Evolutionary conservation across 306 rosid genomes (phyloP).

Genomic region (Fragaria iinumae): DNA sequence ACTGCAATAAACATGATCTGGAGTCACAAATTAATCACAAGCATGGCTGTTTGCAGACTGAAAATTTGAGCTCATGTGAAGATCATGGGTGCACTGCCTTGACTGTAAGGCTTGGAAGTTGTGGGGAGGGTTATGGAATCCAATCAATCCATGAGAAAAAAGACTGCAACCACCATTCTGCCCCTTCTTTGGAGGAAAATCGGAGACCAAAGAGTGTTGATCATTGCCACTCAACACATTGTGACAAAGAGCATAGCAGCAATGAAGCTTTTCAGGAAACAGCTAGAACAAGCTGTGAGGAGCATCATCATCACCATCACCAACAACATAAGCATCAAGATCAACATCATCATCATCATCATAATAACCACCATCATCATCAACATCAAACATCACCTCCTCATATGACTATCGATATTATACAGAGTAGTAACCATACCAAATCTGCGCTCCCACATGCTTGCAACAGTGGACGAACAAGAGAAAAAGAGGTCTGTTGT

Average conservation of each 20-base stretch:
- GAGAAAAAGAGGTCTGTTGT: conserved; percentile 34
- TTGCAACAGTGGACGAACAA: conserved; percentile 14
- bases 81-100: conserved; percentile 21
- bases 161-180: conserved; percentile 10
- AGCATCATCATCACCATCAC: conserved; percentile 10
- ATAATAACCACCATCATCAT: conserved; percentile 9
- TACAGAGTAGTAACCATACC: conserved; percentile 5
- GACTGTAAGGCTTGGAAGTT: conserved; percentile 13
- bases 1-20: conserved; percentile 34
- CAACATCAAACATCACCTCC: conserved; percentile 12
- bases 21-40: conserved; percentile 34
- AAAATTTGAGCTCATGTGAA: conserved; percentile 9
- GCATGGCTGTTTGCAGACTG: conserved; percentile 27
- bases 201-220: background rate
- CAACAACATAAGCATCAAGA: background rate
- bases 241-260: conserved; percentile 24
- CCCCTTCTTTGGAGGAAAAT: conserved; percentile 16
- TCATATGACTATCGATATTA: conserved; percentile 37
- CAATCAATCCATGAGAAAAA: conserved; percentile 16
- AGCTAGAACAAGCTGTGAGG: conserved; percentile 20
- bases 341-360: conserved; percentile 1
- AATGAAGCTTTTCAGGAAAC: conserved; percentile 9
- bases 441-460: conserved; percentile 14
- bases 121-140: conserved; percentile 24
- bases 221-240: conserved; percentile 37